Evolutionary conservation across 257 asterid genomes (phyloP).

Genomic region (Knoxia roxburghii): DNA sequence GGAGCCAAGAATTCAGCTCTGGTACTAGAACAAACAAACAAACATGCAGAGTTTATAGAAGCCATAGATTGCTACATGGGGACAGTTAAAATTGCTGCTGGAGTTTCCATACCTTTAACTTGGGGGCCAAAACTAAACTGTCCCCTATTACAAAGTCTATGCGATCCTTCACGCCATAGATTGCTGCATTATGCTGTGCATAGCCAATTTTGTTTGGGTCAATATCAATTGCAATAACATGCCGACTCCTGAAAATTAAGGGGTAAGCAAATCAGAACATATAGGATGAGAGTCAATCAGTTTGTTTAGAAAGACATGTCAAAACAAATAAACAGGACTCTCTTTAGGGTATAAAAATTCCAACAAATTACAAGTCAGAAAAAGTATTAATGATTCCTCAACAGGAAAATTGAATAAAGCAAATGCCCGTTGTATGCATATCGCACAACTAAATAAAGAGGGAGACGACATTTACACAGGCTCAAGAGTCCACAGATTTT

Average conservation of each 20-base stretch:
- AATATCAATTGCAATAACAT: conserved; percentile 86
- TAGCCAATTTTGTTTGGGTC: conserved; percentile 72
- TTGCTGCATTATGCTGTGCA: conserved; percentile 78
- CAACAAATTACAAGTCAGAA: conserved; percentile 1
- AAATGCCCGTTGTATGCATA: neutral
- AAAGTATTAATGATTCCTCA: neutral
- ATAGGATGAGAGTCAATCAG: neutral
- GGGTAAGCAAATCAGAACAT: neutral
- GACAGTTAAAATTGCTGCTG: neutral
- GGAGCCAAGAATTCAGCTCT: neutral
- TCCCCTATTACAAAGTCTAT: conserved; percentile 86
- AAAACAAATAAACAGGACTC: neutral
- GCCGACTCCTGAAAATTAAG: conserved; percentile 52
- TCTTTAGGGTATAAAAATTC: neutral
- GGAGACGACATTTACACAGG: neutral
- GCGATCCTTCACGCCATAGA: conserved; percentile 66
- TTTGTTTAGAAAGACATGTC: neutral
- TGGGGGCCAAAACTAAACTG: conserved; percentile 62
- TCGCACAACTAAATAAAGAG: neutral
- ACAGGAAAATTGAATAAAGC: neutral
- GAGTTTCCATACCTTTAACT: conserved; percentile 49
- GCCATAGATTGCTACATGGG: too few relatives aligned
- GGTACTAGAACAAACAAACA: neutral
- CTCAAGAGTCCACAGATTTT: neutral
- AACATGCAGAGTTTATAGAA: neutral